phyloP scores from a whole-genome alignment of 2,329 filamentous ascomycete species.

The Microdochium nivale region DNA sequence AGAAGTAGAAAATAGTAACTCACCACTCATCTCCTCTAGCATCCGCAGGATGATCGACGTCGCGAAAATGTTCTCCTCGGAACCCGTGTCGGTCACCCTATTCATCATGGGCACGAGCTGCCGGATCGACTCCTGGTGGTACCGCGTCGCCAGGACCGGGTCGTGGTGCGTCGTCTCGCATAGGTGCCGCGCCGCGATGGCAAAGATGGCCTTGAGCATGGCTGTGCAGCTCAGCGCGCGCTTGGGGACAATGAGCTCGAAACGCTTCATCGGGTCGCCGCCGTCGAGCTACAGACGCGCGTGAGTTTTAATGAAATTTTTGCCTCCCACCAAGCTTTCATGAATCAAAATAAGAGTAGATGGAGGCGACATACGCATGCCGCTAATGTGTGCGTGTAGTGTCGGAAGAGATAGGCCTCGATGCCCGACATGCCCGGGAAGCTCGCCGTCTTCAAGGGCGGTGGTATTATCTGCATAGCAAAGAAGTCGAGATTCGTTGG shows the following conservation, averaged over 20 bases:
- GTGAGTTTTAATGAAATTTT: too few relatives aligned
- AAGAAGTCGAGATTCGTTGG: background rate
- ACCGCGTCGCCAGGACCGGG: background rate
- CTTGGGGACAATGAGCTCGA: background rate
- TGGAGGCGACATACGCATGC: background rate
- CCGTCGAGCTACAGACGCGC: background rate
- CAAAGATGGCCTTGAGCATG: background rate
- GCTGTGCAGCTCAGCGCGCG: background rate
- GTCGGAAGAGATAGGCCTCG: background rate
- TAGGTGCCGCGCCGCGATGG: background rate
- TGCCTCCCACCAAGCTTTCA: too few relatives aligned
- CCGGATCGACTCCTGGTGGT: background rate
- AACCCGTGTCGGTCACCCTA: constrained; percentile 20
- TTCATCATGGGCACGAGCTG: constrained; percentile 1
- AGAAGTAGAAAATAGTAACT: background rate
- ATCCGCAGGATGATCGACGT: constrained; percentile 48
- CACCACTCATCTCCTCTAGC: constrained; percentile 39
- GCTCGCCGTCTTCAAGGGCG: background rate
- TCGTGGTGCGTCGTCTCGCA: background rate
- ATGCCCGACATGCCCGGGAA: background rate
- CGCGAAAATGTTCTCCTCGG: constrained; percentile 43
- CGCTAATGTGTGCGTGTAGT: background rate
- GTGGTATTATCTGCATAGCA: background rate
- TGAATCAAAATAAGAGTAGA: too few relatives aligned
- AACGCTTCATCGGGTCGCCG: background rate